Conservation (phyloP, 768 basidiomycete species). For the Leccinum uliginosum region DNA sequence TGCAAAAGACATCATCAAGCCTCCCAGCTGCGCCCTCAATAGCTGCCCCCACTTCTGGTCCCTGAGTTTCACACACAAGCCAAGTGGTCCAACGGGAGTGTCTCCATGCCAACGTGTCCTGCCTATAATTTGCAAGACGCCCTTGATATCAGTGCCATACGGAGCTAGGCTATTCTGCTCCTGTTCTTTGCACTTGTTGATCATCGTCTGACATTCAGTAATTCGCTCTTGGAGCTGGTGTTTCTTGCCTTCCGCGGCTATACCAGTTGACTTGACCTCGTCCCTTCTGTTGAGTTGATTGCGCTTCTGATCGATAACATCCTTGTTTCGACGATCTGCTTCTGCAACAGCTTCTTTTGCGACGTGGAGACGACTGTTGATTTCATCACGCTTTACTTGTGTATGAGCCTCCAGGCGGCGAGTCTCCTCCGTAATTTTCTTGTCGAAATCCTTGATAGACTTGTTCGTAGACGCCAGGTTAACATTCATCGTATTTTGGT, state of each 20-base stretch:
- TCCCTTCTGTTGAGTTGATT: constrained; percentile 29
- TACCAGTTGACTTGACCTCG: constrained; percentile 34
- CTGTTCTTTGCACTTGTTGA: constrained; percentile 43
- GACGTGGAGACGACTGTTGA: constrained; percentile 45
- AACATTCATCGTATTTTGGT: constrained; percentile 47
- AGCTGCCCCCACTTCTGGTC: constrained; percentile 64
- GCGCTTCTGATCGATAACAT: constrained; percentile 32
- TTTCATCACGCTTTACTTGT: constrained; percentile 59
- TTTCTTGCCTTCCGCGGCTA: constrained; percentile 30
- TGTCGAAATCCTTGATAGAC: constrained; percentile 34
- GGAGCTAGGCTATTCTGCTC: constrained; percentile 56
- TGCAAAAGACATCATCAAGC: constrained; percentile 62
- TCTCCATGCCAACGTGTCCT: constrained; percentile 59
- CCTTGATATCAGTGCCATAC: constrained; percentile 60
- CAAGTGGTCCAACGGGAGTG: constrained; percentile 74
- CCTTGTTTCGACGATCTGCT: constrained; percentile 34
- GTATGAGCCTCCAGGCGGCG: constrained; percentile 51
- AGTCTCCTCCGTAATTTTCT: constrained; percentile 51
- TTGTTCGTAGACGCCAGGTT: constrained; percentile 33
- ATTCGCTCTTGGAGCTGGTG: constrained; percentile 39
- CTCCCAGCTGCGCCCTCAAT: constrained; percentile 59
- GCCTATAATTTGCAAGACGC: constrained; percentile 50
- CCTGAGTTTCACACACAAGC: constrained; percentile 67
- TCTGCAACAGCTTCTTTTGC: constrained; percentile 38
- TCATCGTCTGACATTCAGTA: constrained; percentile 44